Base-by-base conservation (phyloP, 345 rosid species). In the Kandelia obovata region DNA sequence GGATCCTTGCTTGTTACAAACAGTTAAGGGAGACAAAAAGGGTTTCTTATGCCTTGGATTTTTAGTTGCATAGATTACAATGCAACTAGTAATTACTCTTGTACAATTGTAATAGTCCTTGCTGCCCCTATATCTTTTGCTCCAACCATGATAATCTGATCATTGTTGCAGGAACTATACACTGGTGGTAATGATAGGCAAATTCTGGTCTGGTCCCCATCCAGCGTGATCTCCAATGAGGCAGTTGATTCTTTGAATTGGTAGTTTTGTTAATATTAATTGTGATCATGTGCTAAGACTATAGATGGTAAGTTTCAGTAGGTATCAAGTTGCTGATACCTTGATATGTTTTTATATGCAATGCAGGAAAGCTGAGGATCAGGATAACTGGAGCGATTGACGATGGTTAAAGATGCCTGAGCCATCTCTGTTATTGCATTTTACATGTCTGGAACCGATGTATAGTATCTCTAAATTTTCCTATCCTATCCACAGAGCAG, bases 161-260 rank as follows among this genome's bases (percentile, higher is more conserved):
- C 39, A 43, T 65, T 57, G 35, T 56, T 65, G 37, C 83, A 88
- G 96, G 97, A 92, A 78, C 78, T 95, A 63, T 95, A 88, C 84
- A 86, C 97, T 2, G 89, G 97, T 49, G 88, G 96, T 51, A 78
- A 67, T 69, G 96, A 92, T 78, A 78, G 92, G 75, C 88, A 89
- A 75, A 95, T 88, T 77, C 96, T 92, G 51, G 92, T 87, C 27
- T 95, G 99, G 97, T 92, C 96, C 72, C 91, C 96, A 35, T 47
- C 82, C 61, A 75, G 78, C 72, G 65, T 69, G 69, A 53, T 70
- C 55, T 71, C 83, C 4, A 74, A 72, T 49, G 96, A 79, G 77
- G 57, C 49, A 68, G 86, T 84, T 77, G 53, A 71, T 70, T 30
- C 46, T 47, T 43, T 23, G 5, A 46, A 49, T 57, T 31, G 17